phyloP scores from a whole-genome alignment of 352 stramenopile genomes.

The Globisporangium barbulae region DNA sequence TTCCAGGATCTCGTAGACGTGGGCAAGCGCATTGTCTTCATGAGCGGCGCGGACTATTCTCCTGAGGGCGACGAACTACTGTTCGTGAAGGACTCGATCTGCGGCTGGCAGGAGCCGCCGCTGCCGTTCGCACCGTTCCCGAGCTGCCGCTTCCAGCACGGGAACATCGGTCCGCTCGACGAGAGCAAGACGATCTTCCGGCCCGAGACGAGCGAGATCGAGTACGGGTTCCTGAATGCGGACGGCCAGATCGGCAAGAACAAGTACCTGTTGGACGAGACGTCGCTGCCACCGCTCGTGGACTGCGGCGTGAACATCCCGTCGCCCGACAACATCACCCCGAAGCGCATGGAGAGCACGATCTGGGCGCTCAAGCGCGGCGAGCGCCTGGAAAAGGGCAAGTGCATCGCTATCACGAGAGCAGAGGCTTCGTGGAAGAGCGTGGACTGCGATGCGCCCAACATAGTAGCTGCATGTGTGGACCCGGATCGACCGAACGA shows the following conservation, averaged over 20 bases:
- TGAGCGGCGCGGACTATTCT: slow-evolving; percentile 75
- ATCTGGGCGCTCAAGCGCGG: slow-evolving; percentile 51
- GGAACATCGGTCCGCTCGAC: slow-evolving; percentile 37
- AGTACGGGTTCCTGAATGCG: slow-evolving; percentile 81
- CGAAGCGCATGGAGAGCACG: slow-evolving; percentile 74
- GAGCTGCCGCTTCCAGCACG: slow-evolving; percentile 47
- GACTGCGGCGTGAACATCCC: slow-evolving; percentile 76
- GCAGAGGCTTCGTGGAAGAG: slow-evolving; percentile 40
- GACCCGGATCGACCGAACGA: slow-evolving; percentile 24
- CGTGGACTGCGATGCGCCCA: slow-evolving; percentile 46
- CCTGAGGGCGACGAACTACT: slow-evolving; percentile 56
- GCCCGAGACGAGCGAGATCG: slow-evolving; percentile 81
- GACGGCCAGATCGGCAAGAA: slow-evolving; percentile 68
- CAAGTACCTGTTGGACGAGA: slow-evolving; percentile 64
- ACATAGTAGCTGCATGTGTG: slow-evolving; percentile 43
- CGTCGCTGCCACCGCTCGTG: slow-evolving; percentile 53
- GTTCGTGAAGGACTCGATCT: slow-evolving; percentile 76
- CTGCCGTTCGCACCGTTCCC: slow-evolving; percentile 63
- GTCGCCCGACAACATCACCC: slow-evolving; percentile 82
- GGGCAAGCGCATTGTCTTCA: slow-evolving; percentile 75
- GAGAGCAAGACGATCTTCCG: slow-evolving; percentile 66
- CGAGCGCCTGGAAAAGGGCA: slow-evolving; percentile 26
- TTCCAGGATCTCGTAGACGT: slow-evolving; percentile 57
- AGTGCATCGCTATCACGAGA: slow-evolving; percentile 55
- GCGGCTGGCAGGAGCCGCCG: slow-evolving; percentile 70